Conservation (phyloP, 306 rosid genomes). For the Gastrolobium bilobum region DNA sequence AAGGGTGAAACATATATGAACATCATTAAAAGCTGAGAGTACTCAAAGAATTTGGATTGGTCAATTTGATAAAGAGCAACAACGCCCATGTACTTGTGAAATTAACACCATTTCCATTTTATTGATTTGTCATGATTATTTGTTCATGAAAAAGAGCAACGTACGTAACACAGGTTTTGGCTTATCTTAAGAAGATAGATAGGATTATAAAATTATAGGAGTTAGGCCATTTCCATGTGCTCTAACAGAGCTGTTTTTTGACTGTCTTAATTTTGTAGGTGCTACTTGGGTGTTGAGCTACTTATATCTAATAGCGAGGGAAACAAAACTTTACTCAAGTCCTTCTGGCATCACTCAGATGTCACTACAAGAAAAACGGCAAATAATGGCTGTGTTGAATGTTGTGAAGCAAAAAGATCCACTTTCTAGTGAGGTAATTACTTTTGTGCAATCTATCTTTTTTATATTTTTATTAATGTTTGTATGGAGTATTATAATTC, state of each 20-base stretch:
- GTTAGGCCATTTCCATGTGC: too few species aligned
- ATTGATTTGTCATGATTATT: slow-evolving; percentile 45
- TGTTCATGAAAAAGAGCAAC: slow-evolving; percentile 37
- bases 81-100: slow-evolving; percentile 10
- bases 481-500: slow-evolving; percentile 38
- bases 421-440: slow-evolving; percentile 95
- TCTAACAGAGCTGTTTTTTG: slow-evolving; percentile 3
- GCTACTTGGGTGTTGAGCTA: slow-evolving; percentile 91
- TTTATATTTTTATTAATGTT: slow-evolving; percentile 1
- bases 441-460: slow-evolving; percentile 37
- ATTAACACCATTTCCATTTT: slow-evolving; percentile 38
- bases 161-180: slow-evolving; percentile 34
- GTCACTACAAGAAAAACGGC: too few species aligned
- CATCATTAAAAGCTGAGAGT: slow-evolving; percentile 35
- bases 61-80: slow-evolving; percentile 41
- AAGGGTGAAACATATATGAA: background rate
- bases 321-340: slow-evolving; percentile 77
- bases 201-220: too few species aligned
- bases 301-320: slow-evolving; percentile 80
- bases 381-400: too few species aligned
- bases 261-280: slow-evolving; percentile 58
- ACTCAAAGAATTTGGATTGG: slow-evolving; percentile 22
- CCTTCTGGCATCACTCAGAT: slow-evolving; percentile 96
- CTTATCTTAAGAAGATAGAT: too few species aligned
- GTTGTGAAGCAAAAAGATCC: slow-evolving; percentile 86